Percentiles rank a stretch among this genome's conserved stretches.
Conservation (phyloP, 2,329 filamentous ascomycete species). For the Rutstroemia sp. region DNA sequence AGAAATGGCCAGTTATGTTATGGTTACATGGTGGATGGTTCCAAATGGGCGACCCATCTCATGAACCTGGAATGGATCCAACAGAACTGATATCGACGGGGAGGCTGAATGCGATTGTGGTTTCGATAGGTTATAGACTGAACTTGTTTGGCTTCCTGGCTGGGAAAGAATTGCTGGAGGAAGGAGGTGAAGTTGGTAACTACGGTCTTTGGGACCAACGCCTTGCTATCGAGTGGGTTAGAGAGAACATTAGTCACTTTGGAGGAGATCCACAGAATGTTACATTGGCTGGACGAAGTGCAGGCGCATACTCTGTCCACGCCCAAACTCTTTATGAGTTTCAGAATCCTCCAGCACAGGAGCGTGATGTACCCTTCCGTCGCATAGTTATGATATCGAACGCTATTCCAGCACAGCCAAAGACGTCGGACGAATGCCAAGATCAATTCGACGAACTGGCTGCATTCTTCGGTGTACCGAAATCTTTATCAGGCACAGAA, state of each 20-base stretch:
- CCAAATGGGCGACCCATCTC: constrained; percentile 37
- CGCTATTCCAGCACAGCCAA: constrained; percentile 38
- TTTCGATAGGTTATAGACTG: constrained; percentile 16
- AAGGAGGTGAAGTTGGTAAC: constrained; percentile 28
- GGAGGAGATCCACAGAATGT: constrained; percentile 50
- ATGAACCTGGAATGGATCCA: constrained; percentile 36
- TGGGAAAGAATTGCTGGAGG: constrained; percentile 11
- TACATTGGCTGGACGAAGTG: constrained; percentile 45
- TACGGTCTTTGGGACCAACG: constrained; percentile 55
- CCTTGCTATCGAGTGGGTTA: constrained; percentile 49
- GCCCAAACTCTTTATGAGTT: constrained; percentile 16
- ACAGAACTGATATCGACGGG: constrained; percentile 34
- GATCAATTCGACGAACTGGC: constrained; percentile 38
- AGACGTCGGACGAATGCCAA: constrained; percentile 31
- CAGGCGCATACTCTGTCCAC: constrained; percentile 45
- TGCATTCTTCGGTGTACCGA: constrained; percentile 28
- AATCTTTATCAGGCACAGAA: constrained; percentile 16
- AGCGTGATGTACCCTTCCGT: constrained; percentile 24
- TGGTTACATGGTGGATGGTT: constrained; percentile 43
- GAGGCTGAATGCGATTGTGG: constrained; percentile 6
- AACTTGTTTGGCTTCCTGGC: constrained; percentile 32
- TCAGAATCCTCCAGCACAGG: constrained; percentile 14
- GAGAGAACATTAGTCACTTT: constrained; percentile 48
- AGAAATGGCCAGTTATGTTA: constrained; percentile 20
- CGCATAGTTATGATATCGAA: constrained; percentile 39